Base-by-base conservation (phyloP, 2,329 filamentous ascomycete genomes). In the Microsporum audouinii region DNA sequence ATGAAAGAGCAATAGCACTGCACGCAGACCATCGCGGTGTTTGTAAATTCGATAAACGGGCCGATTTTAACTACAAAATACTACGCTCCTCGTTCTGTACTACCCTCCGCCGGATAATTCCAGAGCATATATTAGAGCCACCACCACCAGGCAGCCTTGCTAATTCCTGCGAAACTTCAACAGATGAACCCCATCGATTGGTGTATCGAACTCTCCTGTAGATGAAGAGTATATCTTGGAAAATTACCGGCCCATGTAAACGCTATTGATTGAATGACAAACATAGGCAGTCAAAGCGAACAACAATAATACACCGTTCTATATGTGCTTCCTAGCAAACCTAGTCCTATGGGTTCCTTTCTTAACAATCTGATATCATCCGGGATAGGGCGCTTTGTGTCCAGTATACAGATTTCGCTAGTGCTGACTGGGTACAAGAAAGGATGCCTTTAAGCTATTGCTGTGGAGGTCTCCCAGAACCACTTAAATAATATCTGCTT, bases 21-120 rank as follows among this genome's bases (percentile, higher is more conserved):
- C 7, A 29, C 23, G 45, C 45, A 12, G 23, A 49, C 23, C 45
- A 49, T 29, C 23, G 23, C 29, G 17, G 23, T 6, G 23, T 49
- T 2, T 49, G 17, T 29, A 49, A 49, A 29, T 49, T 12, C 23
- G 17, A 12, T 8, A 49, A 29, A 6, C 17, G 23, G 23, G 23
- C 57, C 1, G 71, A 75, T 59, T 65, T 68, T 1, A 76, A 73
- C 58, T 75, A 72, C 60, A 63, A 57, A 55, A 68, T 66, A 10
- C 59, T 75, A 5, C 66, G 71, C 49, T 71, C 74, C 61, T 67
- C 71, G 8, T 66, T 74, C 2, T 58, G 61, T 45, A 68, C 68
- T 12, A 70, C 65, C 39, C 61, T 73, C 51, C 70, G 72, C 57
- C 57, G 60, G 23, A 68, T 69, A 34, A 59, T 57, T 5, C 59